These are phyloP conservation scores for Tagetes patula DNA, from an alignment of 129 eudicot species.

Conservation along the genomic window DNA sequence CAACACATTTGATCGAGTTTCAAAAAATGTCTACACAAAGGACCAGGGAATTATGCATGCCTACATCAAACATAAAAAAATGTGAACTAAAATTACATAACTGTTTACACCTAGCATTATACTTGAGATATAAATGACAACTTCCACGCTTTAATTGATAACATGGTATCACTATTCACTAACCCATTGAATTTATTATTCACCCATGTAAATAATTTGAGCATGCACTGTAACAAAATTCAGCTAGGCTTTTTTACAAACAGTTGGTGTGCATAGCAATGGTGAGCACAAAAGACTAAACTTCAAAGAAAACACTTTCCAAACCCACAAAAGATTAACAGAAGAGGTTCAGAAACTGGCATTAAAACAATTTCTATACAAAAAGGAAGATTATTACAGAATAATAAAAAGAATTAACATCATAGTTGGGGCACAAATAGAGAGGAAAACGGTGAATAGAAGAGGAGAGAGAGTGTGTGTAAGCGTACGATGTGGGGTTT, in stretches of 20 bases:
- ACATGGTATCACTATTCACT: background rate
- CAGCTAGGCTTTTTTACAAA: constrained; percentile 25
- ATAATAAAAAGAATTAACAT: background rate
- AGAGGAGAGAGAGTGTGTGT: constrained; percentile 1
- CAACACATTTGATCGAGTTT: background rate
- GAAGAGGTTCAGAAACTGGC: constrained; percentile 9
- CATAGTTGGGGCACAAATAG: background rate
- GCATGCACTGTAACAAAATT: constrained; percentile 13
- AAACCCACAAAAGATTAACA: background rate
- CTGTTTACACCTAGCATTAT: background rate
- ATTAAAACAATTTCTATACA: background rate
- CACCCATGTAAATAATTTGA: background rate
- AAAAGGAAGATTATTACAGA: background rate
- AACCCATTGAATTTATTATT: background rate
- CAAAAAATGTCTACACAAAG: background rate
- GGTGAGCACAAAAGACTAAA: background rate
- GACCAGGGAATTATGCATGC: background rate
- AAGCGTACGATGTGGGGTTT: constrained; percentile 22
- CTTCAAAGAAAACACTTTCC: background rate
- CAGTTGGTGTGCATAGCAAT: constrained; percentile 33
- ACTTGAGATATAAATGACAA: background rate
- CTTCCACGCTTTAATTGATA: background rate
- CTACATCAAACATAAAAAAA: background rate
- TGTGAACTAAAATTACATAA: background rate
- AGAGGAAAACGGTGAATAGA: background rate